Evolutionary conservation across 768 basidiomycete genomes (phyloP).

Genomic region (Tricholoma bakamatsutake): DNA sequence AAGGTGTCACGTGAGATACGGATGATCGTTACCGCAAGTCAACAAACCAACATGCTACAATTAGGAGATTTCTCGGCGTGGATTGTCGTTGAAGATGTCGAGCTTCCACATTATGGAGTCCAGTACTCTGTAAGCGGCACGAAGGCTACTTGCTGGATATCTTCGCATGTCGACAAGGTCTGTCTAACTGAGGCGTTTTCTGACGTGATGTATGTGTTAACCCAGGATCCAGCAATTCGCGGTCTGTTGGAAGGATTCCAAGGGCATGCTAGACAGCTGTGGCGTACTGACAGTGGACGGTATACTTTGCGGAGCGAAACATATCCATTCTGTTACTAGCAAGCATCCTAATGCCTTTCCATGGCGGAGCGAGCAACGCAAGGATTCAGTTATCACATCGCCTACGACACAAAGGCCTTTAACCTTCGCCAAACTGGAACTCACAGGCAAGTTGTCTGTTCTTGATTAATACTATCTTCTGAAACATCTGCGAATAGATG

Average conservation of each 20-base stretch:
- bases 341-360: neutral
- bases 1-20: too few relatives aligned
- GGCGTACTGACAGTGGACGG: neutral
- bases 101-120: slow-evolving; percentile 11
- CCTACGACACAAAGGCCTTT: slow-evolving; percentile 9
- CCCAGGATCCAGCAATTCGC: neutral
- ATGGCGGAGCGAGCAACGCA: neutral
- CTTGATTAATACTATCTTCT: neutral
- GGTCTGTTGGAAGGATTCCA: neutral
- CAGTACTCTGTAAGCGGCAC: slow-evolving; percentile 12
- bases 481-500: slow-evolving; percentile 7
- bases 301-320: neutral
- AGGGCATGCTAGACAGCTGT: neutral
- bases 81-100: neutral
- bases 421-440: slow-evolving; percentile 14
- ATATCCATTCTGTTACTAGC: neutral
- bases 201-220: neutral
- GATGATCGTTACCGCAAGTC: too few relatives aligned
- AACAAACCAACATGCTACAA: neutral
- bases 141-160: slow-evolving; percentile 23
- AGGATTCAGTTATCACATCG: neutral
- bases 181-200: neutral
- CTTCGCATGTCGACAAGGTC: slow-evolving; percentile 21
- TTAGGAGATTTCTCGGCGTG: neutral
- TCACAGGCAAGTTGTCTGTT: slow-evolving; percentile 11